Conservation (phyloP, 73 alveolate species). For the Paramecium caudatum region DNA sequence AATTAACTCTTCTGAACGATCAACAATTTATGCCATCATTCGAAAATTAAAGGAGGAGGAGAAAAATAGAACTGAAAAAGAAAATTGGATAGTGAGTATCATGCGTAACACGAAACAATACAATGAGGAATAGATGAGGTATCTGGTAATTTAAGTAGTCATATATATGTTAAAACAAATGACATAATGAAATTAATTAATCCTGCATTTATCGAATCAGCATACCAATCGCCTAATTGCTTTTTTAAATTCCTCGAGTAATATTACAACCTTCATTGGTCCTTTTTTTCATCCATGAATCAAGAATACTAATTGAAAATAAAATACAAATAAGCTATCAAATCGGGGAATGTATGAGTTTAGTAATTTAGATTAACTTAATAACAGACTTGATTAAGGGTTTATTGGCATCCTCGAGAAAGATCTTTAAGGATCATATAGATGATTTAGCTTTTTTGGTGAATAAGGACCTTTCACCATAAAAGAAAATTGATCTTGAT, state of each 20-base stretch:
- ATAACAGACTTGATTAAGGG: slow-evolving; percentile 47
- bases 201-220: background rate
- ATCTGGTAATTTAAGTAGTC: background rate
- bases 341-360: slow-evolving; percentile 43
- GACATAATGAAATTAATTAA: slow-evolving; percentile 57
- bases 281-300: slow-evolving; percentile 5
- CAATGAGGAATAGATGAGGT: slow-evolving; percentile 58
- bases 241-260: background rate
- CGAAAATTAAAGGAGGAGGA: slow-evolving; percentile 58
- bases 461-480: slow-evolving; percentile 19
- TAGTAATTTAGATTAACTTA: slow-evolving; percentile 14
- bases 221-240: background rate
- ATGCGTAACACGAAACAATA: slow-evolving; percentile 44
- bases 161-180: slow-evolving; percentile 51
- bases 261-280: background rate
- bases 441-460: slow-evolving; percentile 58
- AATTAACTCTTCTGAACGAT: background rate
- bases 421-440: slow-evolving; percentile 5
- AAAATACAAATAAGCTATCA: slow-evolving; percentile 17
- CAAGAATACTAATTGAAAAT: slow-evolving; percentile 22
- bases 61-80: slow-evolving; percentile 63
- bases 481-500: background rate
- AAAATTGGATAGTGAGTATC: slow-evolving; percentile 52
- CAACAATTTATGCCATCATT: slow-evolving; percentile 41
- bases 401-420: slow-evolving; percentile 36